Conservation (phyloP, 805 yeast species). For the Ogataea trehaloabstinens region DNA sequence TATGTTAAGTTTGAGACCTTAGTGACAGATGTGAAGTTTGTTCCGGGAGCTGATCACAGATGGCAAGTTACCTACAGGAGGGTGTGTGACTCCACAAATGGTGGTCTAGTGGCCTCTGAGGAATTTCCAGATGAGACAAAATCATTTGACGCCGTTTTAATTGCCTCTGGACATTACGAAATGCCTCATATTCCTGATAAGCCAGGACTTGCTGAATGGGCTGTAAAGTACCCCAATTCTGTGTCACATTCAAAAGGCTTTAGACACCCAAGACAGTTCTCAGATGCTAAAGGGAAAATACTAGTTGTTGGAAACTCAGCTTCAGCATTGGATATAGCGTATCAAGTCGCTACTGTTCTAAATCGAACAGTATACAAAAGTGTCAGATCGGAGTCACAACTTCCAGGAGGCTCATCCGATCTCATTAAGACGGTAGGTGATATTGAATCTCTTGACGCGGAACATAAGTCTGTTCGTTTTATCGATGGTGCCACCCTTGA, state of each 20-base stretch:
- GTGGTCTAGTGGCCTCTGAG: constrained; percentile 23
- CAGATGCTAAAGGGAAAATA: constrained; percentile 40
- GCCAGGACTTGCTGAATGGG: constrained; percentile 53
- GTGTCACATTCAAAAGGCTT: constrained; percentile 61
- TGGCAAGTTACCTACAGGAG: constrained; percentile 46
- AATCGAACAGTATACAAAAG: constrained; percentile 47
- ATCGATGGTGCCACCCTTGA: constrained; percentile 46
- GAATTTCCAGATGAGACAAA: constrained; percentile 31
- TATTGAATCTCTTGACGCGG: constrained; percentile 38
- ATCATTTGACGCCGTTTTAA: constrained; percentile 58
- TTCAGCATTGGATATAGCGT: constrained; percentile 69
- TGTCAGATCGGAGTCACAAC: constrained; percentile 41
- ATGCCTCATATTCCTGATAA: constrained; percentile 59
- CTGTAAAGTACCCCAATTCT: constrained; percentile 41
- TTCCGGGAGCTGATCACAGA: constrained; percentile 14
- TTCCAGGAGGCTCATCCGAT: constrained; percentile 45
- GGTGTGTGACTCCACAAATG: constrained; percentile 32
- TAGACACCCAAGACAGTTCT: constrained; percentile 44
- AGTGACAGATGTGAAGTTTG: constrained; percentile 42
- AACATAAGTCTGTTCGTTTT: constrained; percentile 39
- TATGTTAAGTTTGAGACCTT: constrained; percentile 45
- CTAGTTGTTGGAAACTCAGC: constrained; percentile 76
- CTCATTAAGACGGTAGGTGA: constrained; percentile 43
- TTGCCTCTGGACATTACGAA: constrained; percentile 64
- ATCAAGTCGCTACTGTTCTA: constrained; percentile 50